These are phyloP conservation scores for Extremus antarcticus DNA, from an alignment of 495 filamentous ascomycete genomes.

Conservation along the genomic window DNA sequence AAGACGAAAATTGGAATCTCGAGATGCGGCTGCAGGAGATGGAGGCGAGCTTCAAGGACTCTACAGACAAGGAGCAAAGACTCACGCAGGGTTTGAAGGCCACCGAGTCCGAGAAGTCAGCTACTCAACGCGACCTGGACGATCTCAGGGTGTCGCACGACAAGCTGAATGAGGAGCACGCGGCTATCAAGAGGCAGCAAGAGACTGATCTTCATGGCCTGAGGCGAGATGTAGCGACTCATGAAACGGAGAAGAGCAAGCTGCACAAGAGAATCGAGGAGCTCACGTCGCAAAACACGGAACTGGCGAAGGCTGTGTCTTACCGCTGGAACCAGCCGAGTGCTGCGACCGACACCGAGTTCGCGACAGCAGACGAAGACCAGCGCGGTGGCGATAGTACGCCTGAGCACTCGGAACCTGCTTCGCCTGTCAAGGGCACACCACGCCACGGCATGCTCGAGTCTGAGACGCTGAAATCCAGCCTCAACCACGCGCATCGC, in stretches of 20 bases:
- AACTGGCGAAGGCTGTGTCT: slow-evolving; percentile 68
- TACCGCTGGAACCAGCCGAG: slow-evolving; percentile 61
- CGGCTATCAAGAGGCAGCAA: slow-evolving; percentile 62
- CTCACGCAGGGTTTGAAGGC: slow-evolving; percentile 59
- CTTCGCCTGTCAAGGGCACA: slow-evolving; percentile 80
- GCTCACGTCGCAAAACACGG: slow-evolving; percentile 72
- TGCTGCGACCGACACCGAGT: slow-evolving; percentile 38
- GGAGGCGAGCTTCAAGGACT: slow-evolving; percentile 54
- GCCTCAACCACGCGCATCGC: slow-evolving; percentile 83
- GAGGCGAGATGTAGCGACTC: slow-evolving; percentile 59
- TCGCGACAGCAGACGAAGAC: slow-evolving; percentile 52
- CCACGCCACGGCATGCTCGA: slow-evolving; percentile 83
- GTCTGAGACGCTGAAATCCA: slow-evolving; percentile 87
- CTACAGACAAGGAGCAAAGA: slow-evolving; percentile 66
- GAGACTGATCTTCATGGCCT: slow-evolving; percentile 76
- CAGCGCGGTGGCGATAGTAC: slow-evolving; percentile 58
- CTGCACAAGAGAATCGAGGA: slow-evolving; percentile 79
- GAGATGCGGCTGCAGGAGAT: slow-evolving; percentile 82
- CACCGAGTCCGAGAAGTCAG: slow-evolving; percentile 61
- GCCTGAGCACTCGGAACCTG: slow-evolving; percentile 81
- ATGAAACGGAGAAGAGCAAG: slow-evolving; percentile 59
- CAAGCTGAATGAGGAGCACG: slow-evolving; percentile 71
- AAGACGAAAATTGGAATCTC: slow-evolving; percentile 95
- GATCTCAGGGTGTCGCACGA: slow-evolving; percentile 69
- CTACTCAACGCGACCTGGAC: slow-evolving; percentile 71